Conservation (phyloP, 140 eudicot species). For the Artemisia princeps region DNA sequence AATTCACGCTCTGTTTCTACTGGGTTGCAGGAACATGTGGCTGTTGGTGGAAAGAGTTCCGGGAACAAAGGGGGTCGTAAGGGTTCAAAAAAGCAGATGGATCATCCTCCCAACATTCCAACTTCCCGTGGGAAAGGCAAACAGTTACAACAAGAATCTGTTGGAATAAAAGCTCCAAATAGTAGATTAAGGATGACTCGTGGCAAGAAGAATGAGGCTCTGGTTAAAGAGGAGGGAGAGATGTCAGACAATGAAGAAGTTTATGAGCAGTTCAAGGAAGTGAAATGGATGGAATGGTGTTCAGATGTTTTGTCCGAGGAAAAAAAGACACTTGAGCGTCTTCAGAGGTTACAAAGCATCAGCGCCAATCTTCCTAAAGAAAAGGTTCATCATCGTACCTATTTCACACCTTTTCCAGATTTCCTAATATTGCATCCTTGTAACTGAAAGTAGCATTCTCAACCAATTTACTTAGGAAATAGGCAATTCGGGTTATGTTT, state of each 20-base stretch:
- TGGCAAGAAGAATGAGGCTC: slow-evolving; percentile 61
- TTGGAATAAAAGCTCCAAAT: slow-evolving; percentile 30
- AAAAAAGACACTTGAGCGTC: slow-evolving; percentile 77
- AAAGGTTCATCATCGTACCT: slow-evolving; percentile 43
- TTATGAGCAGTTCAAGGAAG: slow-evolving; percentile 89
- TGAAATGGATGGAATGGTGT: slow-evolving; percentile 99
- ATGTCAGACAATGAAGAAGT: slow-evolving; percentile 95
- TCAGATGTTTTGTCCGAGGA: slow-evolving; percentile 80
- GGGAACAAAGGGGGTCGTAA: slow-evolving; percentile 58
- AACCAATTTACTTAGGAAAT: too few species aligned
- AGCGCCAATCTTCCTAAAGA: slow-evolving; percentile 95
- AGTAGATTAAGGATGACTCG: slow-evolving; percentile 39
- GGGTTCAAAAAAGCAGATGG: slow-evolving; percentile 60
- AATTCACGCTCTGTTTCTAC: not conserved
- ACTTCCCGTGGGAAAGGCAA: slow-evolving; percentile 49
- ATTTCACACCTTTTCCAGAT: not conserved
- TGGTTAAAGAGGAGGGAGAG: slow-evolving; percentile 95
- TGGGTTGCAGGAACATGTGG: slow-evolving; percentile 61
- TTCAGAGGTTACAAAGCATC: slow-evolving; percentile 74
- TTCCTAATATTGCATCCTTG: too few species aligned
- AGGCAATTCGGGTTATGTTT: not conserved
- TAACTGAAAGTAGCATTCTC: too few species aligned
- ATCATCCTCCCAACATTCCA: slow-evolving; percentile 29
- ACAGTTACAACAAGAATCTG: slow-evolving; percentile 51
- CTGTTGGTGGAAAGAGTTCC: slow-evolving; percentile 66